Base-by-base conservation (phyloP, 495 filamentous ascomycete genomes). In the Collariella sp. region DNA sequence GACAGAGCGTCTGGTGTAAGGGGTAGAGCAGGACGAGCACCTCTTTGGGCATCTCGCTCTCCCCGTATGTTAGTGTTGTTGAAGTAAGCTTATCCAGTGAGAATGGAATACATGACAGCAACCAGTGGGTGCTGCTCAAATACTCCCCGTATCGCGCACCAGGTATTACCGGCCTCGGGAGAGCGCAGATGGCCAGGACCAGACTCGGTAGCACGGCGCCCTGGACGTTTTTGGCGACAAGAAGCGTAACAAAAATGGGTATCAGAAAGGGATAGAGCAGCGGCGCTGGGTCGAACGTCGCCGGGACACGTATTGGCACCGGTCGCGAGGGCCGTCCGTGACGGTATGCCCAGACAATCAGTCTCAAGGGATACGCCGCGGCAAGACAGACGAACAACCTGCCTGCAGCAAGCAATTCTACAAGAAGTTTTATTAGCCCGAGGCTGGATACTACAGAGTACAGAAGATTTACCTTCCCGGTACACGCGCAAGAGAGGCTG, bases 261-360 rank as follows among this genome's bases (percentile, higher is more conserved):
- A 95, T 74, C 0, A 85, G 58, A 1, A 83, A 73, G 2, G 93
- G 94, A 62, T 97, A 98, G 18, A 98, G 73, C 9, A 97, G 71
- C 6, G 93, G 88, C 15, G 93, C 93, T 2, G 89, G 93, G 62
- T 98, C 93, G 66, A 97, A 95, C 23, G 78, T 74, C 12, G 82
- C 63, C 1, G 89, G 87, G 16, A 95, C 72, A 13, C 42, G 73
- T 67, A 80, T 47, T 3, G 73, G 70, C 20, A 76, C 50, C 26
- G 39, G 70, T 42, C 51, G 63, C 16, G 64, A 66, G 2, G 72
- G 69, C 3, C 55, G 68, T 16, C 69, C 59, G 31, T 64, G 58
- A 11, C 60, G 53, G 48, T 76, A 74, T 1, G 71, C 62, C 74
- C 75, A 76, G 34, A 63, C 7, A 2, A 68, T 51, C 6, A 76